Base-by-base conservation (phyloP, 2,329 filamentous ascomycete species). In the Fusarium concolor region DNA sequence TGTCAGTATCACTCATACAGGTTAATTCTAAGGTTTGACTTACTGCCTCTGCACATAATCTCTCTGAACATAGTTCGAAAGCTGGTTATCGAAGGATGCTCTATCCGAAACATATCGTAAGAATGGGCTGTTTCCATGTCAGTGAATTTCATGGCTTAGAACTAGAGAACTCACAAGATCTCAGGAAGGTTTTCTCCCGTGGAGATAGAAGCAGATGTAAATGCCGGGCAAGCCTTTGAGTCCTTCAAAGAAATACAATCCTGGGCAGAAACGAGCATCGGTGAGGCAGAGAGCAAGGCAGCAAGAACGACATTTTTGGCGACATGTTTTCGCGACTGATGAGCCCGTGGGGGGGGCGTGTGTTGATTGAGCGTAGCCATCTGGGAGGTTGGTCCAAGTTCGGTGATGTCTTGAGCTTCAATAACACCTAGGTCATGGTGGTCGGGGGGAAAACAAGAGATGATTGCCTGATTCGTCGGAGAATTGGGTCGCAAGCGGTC, bases 21-120 rank as follows among this genome's bases (percentile, higher is more conserved):
- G 4, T 15, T 18, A 11, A 17, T 38, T 18, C 45, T 44, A 20
- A 9, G 37, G 3, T 22, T 6, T n/a, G 12, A 76, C 89, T 77
- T 85, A 97, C 94, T 96, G 92, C 76, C 85, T 80, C 75, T 90
- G 87, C 51, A 95, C 87, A 81, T 94, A 98, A 66, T 84, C 86
- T 37, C 89, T 90, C 56, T 87, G 82, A 53, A 97, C 86, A 79
- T 96, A 97, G 56, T 86, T 83, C 51, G 81, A 84, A 75, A 99
- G 81, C 74, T 91, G 86, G 41, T 84, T 78, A 78, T 99, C 96
- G 77, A 99, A 99, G 10, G 90, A 88, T 54, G 86, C 80, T 17
- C 86, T 86, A 76, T 91, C 90, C 43, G 91, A 91, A 72, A 98
- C 96, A 78, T 87, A 92, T 68, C 89, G 84, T 69, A 99, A 87